These are phyloP conservation scores for Nannochloropsis salina DNA, from an alignment of 108 stramenopile species.

Conservation along the genomic window DNA sequence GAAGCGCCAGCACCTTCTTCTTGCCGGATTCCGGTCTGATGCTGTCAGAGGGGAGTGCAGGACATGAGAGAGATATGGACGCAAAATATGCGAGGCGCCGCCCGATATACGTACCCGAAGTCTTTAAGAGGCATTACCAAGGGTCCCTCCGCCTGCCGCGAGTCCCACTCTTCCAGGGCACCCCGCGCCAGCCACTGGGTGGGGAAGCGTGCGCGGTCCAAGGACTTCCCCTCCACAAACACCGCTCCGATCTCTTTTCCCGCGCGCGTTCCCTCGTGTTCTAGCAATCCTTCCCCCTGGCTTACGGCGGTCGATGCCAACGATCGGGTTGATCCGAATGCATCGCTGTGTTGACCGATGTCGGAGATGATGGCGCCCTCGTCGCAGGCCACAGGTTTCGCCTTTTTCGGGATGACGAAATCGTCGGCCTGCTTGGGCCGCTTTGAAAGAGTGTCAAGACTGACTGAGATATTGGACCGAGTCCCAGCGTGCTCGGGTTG, in stretches of 20 bases:
- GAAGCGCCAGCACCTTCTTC: not conserved
- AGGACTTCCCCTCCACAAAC: not conserved
- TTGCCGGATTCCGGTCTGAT: no score
- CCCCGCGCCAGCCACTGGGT: not conserved
- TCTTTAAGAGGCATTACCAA: not conserved
- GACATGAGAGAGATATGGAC: no score
- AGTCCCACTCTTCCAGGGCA: not conserved
- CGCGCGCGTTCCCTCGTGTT: not conserved
- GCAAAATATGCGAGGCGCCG: no score
- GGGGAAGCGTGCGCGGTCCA: not conserved
- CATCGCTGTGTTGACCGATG: not conserved
- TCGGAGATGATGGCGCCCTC: no score
- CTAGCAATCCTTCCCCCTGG: not conserved
- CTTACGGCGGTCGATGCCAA: no score
- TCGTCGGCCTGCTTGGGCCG: not conserved
- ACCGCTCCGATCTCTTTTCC: not conserved
- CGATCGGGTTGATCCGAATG: not conserved
- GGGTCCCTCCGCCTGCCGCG: not conserved
- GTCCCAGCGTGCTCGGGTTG: no score
- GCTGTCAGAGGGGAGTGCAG: no score
- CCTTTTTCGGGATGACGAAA: constrained; percentile 2
- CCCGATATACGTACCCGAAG: not conserved
- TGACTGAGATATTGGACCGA: no score
- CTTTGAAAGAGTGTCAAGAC: not conserved
- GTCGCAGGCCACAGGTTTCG: no score